Conservation (phyloP, 208 protist genomes). For the Leishmania major region DNA sequence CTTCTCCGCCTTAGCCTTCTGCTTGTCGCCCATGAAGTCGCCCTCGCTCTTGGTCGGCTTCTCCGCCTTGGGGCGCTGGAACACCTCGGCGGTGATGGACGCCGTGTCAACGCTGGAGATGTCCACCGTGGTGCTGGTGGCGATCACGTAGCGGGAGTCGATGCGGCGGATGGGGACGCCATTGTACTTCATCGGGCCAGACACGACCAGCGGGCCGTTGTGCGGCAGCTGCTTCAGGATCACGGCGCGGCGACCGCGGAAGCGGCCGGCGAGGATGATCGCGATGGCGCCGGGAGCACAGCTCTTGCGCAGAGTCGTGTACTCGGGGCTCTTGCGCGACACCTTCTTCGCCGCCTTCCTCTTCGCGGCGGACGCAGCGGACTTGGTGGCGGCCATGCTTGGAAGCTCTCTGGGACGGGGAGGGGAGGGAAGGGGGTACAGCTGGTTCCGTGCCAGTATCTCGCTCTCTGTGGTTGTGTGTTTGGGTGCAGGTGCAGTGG, state of each 20-base stretch:
- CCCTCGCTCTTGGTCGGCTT: constrained; percentile 83
- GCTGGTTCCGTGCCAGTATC: not conserved
- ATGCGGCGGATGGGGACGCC: constrained; percentile 98
- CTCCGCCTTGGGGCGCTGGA: constrained; percentile 68
- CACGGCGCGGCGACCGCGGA: constrained; percentile 96
- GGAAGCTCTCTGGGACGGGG: not conserved
- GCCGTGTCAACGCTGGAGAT: constrained; percentile 85
- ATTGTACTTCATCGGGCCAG: constrained; percentile 96
- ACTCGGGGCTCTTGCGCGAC: constrained; percentile 61
- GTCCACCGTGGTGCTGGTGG: constrained; percentile 98
- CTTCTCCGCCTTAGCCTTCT: constrained; percentile 73
- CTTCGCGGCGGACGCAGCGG: constrained; percentile 35
- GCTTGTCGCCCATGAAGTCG: constrained; percentile 86
- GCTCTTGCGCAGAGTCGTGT: constrained; percentile 68
- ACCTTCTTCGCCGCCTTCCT: constrained; percentile 56
- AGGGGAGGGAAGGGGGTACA: not conserved
- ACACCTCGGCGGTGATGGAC: constrained; percentile 69
- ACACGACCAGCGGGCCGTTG: constrained; percentile 96
- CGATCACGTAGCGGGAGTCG: constrained; percentile 97
- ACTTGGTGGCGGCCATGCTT: constrained; percentile 3
- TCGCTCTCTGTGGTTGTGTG: not conserved
- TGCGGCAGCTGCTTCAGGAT: constrained; percentile 97
- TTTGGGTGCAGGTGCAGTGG: not conserved
- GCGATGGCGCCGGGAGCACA: constrained; percentile 55
- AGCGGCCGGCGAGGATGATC: constrained; percentile 94